Conservation (phyloP, 805 yeast genomes). For the Candida lessepsii region DNA sequence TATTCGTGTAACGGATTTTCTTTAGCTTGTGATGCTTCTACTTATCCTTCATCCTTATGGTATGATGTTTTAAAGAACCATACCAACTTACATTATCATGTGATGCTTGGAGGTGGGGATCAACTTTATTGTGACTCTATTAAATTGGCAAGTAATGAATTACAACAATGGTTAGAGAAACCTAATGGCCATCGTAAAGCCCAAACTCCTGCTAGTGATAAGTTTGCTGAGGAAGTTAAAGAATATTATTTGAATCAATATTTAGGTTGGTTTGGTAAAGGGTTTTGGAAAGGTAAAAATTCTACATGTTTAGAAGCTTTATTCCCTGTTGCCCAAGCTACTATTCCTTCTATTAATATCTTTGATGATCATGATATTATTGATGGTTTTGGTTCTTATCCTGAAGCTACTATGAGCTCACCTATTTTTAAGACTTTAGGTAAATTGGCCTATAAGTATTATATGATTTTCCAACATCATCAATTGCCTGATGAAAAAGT, state of each 20-base stretch:
- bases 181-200: constrained; percentile 47
- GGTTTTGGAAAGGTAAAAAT: constrained; percentile 71
- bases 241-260: constrained; percentile 72
- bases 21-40: constrained; percentile 60
- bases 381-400: constrained; percentile 93
- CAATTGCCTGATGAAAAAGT: constrained; percentile 46
- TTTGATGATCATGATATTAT: constrained; percentile 96
- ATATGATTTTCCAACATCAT: constrained; percentile 91
- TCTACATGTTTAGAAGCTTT: constrained; percentile 67
- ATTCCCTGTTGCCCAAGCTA: constrained; percentile 73
- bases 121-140: constrained; percentile 88
- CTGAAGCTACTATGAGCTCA: constrained; percentile 68
- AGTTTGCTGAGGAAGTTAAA: constrained; percentile 54
- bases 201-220: constrained; percentile 39
- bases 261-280: constrained; percentile 85
- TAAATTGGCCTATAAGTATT: constrained; percentile 75
- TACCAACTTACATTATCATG: constrained; percentile 60
- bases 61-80: constrained; percentile 76
- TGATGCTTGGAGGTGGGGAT: constrained; percentile 97
- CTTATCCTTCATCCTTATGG: constrained; percentile 81
- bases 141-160: constrained; percentile 52
- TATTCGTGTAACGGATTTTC: constrained; percentile 93
- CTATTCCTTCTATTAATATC: constrained; percentile 82
- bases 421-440: constrained; percentile 74
- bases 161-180: constrained; percentile 63